Evolutionary conservation across 352 stramenopile genomes (phyloP), one percentile per base, ranked within the genome.

Genomic region (Peronospora farinosa): DNA sequence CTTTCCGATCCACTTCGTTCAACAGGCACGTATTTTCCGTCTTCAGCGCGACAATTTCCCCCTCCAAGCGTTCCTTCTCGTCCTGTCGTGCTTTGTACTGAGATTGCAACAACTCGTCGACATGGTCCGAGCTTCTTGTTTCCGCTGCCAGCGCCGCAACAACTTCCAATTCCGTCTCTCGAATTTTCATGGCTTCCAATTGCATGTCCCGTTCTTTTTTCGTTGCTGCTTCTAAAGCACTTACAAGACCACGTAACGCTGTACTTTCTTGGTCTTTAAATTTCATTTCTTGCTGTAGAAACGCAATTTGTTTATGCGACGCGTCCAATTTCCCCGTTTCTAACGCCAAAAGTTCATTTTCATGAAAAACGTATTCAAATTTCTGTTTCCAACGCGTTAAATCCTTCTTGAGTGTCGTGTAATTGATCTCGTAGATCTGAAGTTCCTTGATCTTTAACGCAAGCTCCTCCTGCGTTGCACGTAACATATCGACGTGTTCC

Each of bases 291-390:
- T 92, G 76, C 54, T 92, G 77, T 42, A 90, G 51, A 40, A 88
- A 90, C 7, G 74, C 73, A 27, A 92, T 86, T 48, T 90, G 81
- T 53, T 90, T 89, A 58, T 90, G 78, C 0, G 74, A 80, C 11
- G 76, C 71, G 44, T 92, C 78, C n/a, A 92, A 65, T 56, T 92
- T 92, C 23, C 72, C 69, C n/a, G 77, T 88, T 50, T 92, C 81
- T 21, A 89, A 67, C 46, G 77, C 85, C 35, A 92, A 50, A 52
- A 92, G 65, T 60, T 92, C 81, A 60, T 92, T 92, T 57, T 92
- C 81, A 37, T 76, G 65, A 51, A 92, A 90, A 13, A 92, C 79
- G 51, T 85, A 90, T 57, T 92, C 78, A 48, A 88, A 92, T 45
- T 90, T 92, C 37, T 90, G 88, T 57, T 90, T 92, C 81, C 81